phyloP scores from a whole-genome alignment of 495 filamentous ascomycete species.

The Cryomyces antarcticus region DNA sequence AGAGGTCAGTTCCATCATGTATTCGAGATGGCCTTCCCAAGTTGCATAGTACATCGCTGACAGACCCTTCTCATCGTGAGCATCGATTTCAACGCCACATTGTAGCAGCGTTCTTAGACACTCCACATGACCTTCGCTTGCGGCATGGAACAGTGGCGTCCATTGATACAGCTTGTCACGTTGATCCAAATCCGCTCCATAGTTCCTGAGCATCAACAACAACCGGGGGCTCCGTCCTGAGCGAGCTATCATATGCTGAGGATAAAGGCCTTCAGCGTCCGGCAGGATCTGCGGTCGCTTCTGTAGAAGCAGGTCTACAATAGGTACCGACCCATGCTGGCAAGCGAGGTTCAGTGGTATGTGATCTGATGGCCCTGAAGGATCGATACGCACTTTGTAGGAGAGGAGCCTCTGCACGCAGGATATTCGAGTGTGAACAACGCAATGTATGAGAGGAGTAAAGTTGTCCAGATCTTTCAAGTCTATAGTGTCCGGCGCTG shows the following conservation, averaged over 20 bases:
- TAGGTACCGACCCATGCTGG: conserved; percentile 66
- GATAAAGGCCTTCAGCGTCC: conserved; percentile 89
- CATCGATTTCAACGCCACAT: conserved; percentile 49
- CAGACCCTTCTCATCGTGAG: conserved; percentile 75
- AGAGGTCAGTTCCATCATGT: conserved; percentile 60
- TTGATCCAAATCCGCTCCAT: conserved; percentile 84
- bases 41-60: conserved; percentile 96
- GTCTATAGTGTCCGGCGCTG: conserved; percentile 48
- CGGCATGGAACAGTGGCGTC: conserved; percentile 91
- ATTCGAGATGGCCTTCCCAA: conserved; percentile 92
- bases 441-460: conserved; percentile 84
- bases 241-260: conserved; percentile 90
- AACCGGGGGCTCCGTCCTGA: conserved; percentile 65
- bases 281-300: conserved; percentile 57
- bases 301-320: conserved; percentile 66
- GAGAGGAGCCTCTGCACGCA: conserved; percentile 60
- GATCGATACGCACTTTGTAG: conserved; percentile 58
- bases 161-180: conserved; percentile 89
- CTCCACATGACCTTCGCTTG: conserved; percentile 83
- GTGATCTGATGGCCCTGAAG: conserved; percentile 66
- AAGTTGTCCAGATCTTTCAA: conserved; percentile 90
- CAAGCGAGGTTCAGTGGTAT: conserved; percentile 88
- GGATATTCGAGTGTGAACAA: conserved; percentile 60
- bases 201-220: conserved; percentile 56
- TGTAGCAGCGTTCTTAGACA: conserved; percentile 64